Conservation (phyloP, 306 rosid species). For the Rosa multiflora region DNA sequence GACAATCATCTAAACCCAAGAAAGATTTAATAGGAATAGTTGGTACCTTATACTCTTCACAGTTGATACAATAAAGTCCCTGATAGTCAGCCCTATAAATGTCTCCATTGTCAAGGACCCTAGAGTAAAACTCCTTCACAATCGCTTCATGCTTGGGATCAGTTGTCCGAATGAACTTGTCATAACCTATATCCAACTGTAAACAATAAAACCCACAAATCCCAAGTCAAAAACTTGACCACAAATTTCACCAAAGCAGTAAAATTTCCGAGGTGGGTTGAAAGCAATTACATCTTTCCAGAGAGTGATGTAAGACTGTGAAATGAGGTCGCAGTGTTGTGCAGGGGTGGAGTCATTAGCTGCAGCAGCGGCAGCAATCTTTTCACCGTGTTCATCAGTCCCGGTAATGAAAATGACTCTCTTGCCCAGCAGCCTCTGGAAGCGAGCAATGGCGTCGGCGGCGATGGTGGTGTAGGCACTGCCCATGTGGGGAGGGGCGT, state of each 20-base stretch:
- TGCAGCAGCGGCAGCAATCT: conserved; percentile 87
- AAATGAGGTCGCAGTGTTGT: conserved; percentile 80
- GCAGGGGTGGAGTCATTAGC: conserved; percentile 64
- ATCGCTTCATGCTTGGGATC: conserved; percentile 82
- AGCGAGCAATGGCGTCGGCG: conserved; percentile 94
- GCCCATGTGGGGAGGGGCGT: conserved; percentile 99
- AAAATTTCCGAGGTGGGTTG: conserved; percentile 12
- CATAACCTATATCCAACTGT: conserved; percentile 85
- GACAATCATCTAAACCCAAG: background rate
- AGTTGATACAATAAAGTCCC: conserved; percentile 92
- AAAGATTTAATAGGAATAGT: background rate
- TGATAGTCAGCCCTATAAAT: conserved; percentile 93
- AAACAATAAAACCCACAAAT: background rate
- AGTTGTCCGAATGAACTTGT: conserved; percentile 90
- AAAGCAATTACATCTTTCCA: conserved; percentile 68
- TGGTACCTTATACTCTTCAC: conserved; percentile 91
- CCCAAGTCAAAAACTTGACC: background rate
- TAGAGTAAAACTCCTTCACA: conserved; percentile 88
- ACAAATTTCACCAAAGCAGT: background rate
- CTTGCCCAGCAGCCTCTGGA: conserved; percentile 80
- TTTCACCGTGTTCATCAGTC: conserved; percentile 96
- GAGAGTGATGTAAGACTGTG: conserved; percentile 66
- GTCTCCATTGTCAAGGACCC: conserved; percentile 87
- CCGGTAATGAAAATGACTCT: conserved; percentile 85
- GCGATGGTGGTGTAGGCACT: conserved; percentile 98